Base-by-base conservation (phyloP, 148 eudicot species). In the Amaranthus cruentus region DNA sequence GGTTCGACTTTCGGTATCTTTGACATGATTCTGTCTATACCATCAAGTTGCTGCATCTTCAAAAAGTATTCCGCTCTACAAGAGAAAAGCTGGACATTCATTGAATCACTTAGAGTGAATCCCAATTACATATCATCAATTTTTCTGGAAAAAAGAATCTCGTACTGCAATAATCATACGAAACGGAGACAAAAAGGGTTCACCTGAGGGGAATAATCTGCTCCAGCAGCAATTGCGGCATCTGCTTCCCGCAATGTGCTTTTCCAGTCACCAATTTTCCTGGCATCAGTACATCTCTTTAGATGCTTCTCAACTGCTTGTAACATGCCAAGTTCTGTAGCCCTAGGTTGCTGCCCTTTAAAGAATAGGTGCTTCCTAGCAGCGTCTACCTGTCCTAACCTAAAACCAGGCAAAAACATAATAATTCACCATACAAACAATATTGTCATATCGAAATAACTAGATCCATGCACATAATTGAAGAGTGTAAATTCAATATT, bases 351-450 rank as follows among this genome's bases (percentile, higher is more conserved):
- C 48, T 79, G 78, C 21, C 96, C 96, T 0, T 71, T 81, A 73
- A 81, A 80, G 68, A 73, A 87, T 47, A 93, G 83, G 83, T 93
- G 92, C 77, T 78, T 82, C 78, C 89, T 83, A 44, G 98, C 90
- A 87, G 76, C 85, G 69, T 93, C 96, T 83, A 85, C 83, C 83
- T 89, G 90, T 61, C 98, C 98, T 81, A 93, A 78, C 77, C 98
- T 93, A 85, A 67, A 67, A 60, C 76, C 69, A 77, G 38, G 76
- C 78, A 81, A 70, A 9, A 71, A 73, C 71, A 80, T 56, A 88
- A 73, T 70, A 56, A 53, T 67, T 52, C 66, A 54, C 52, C 48
- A 57, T 60, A 1, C 38, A 28, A 28, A n/a, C 5, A 28, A 42
- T 47, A 60, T 4, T 56, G 9, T 8, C 5, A 60, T 63, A 13